These are phyloP conservation scores for Dryas octopetala DNA, from an alignment of 306 rosid species.

Conservation along the genomic window DNA sequence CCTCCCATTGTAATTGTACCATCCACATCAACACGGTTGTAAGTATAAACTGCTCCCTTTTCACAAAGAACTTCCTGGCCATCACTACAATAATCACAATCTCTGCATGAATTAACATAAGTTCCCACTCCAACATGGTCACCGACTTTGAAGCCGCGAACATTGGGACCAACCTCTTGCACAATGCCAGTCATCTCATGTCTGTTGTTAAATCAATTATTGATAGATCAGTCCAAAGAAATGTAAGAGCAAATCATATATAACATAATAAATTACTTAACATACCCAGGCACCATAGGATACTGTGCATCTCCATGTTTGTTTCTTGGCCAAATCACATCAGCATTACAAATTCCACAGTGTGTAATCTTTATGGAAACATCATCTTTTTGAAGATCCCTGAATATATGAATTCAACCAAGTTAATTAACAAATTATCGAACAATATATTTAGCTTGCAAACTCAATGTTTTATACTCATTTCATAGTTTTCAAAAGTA, in stretches of 20 bases:
- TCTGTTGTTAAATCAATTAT: constrained; percentile 29
- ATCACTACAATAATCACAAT: constrained; percentile 65
- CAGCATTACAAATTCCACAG: too few species aligned
- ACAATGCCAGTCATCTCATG: constrained; percentile 86
- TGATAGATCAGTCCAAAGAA: neutral
- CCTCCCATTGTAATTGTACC: constrained; percentile 83
- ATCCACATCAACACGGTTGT: constrained; percentile 55
- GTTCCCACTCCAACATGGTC: constrained; percentile 85
- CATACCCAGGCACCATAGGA: too few species aligned
- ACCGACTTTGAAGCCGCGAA: constrained; percentile 56
- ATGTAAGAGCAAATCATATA: neutral
- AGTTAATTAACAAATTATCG: too few species aligned
- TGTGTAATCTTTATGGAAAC: too few species aligned
- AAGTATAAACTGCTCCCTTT: constrained; percentile 45
- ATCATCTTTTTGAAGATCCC: too few species aligned
- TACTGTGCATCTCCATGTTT: too few species aligned
- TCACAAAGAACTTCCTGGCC: constrained; percentile 45
- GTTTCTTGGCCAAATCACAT: too few species aligned
- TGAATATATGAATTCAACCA: too few species aligned
- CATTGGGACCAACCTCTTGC: constrained; percentile 58
- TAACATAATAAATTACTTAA: too few species aligned
- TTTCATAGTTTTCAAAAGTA: too few species aligned
- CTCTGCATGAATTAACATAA: constrained; percentile 67
- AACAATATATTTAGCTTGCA: too few species aligned
- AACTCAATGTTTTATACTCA: too few species aligned